Conservation (phyloP, 306 rosid genomes). For the Notholithocarpus densiflorus region DNA sequence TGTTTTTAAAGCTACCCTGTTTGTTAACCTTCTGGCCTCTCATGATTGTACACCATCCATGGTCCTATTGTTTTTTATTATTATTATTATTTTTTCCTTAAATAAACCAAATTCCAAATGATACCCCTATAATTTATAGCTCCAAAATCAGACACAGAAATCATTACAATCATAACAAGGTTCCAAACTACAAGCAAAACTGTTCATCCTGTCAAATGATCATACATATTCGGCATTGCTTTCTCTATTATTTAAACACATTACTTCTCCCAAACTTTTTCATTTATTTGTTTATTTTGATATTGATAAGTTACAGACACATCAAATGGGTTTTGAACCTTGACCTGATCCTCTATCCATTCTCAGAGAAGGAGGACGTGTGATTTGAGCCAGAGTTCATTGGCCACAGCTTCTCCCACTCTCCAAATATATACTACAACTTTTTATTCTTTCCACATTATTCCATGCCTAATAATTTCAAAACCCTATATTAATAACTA, state of each 20-base stretch:
- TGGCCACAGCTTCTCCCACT: neutral
- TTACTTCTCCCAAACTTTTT: neutral
- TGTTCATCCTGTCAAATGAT: neutral
- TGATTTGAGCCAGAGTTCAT: too few species aligned
- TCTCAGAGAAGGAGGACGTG: too few species aligned
- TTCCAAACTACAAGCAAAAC: neutral
- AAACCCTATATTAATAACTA: neutral
- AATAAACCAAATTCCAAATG: neutral
- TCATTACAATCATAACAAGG: neutral
- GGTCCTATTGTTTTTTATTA: neutral
- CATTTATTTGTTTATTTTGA: too few species aligned
- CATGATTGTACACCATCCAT: neutral
- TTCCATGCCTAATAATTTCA: neutral
- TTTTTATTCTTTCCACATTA: neutral
- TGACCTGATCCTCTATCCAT: too few species aligned
- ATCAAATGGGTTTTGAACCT: too few species aligned
- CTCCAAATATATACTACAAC: neutral
- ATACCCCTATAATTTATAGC: neutral
- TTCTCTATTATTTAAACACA: neutral
- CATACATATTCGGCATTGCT: neutral
- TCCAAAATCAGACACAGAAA: neutral
- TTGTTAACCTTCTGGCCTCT: too few species aligned
- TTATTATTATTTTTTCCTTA: neutral
- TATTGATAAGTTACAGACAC: too few species aligned
- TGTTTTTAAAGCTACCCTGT: too few species aligned